Conservation (phyloP, 2,329 filamentous ascomycete species). For the Diaporthe destruens region DNA sequence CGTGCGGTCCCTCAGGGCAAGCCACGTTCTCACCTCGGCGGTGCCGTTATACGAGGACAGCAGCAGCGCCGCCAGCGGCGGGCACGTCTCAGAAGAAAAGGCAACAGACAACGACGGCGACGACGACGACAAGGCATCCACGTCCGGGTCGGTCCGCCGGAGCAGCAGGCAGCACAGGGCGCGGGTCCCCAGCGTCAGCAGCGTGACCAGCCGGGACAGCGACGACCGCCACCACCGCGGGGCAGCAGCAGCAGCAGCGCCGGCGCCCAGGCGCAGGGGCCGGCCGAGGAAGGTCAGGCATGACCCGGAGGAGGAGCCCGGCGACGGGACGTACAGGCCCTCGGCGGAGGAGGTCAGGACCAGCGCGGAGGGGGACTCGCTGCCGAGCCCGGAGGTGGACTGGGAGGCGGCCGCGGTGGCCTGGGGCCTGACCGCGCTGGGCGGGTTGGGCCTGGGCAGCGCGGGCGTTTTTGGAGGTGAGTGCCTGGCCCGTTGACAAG, state of each 20-base stretch:
- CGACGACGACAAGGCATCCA: neutral
- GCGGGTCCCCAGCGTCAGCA: conserved; percentile 15
- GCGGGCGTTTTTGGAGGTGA: conserved; percentile 62
- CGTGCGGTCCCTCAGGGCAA: conserved; percentile 62
- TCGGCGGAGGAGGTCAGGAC: conserved; percentile 49
- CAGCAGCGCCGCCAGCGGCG: neutral
- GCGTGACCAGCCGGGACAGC: conserved; percentile 34
- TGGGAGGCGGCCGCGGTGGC: conserved; percentile 61
- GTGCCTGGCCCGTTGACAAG: conserved; percentile 57
- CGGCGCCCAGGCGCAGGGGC: conserved; percentile 45
- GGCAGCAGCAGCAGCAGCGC: conserved; percentile 23
- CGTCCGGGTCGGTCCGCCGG: conserved; percentile 40
- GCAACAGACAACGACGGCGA: neutral
- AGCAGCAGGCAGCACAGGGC: conserved; percentile 37
- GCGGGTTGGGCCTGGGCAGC: conserved; percentile 59
- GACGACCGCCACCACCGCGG: conserved; percentile 24
- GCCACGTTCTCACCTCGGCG: conserved; percentile 59
- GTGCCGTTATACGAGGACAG: conserved; percentile 49
- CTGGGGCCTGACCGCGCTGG: conserved; percentile 59
- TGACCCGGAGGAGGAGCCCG: conserved; percentile 44
- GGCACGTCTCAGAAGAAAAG: conserved; percentile 22
- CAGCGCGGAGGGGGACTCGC: conserved; percentile 56
- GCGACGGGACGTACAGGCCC: conserved; percentile 55
- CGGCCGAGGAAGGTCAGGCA: conserved; percentile 47
- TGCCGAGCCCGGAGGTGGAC: conserved; percentile 57